Evolutionary conservation across 345 rosid species (phyloP), one percentile per base, ranked within the genome.

Genomic region (Linum tenue): DNA sequence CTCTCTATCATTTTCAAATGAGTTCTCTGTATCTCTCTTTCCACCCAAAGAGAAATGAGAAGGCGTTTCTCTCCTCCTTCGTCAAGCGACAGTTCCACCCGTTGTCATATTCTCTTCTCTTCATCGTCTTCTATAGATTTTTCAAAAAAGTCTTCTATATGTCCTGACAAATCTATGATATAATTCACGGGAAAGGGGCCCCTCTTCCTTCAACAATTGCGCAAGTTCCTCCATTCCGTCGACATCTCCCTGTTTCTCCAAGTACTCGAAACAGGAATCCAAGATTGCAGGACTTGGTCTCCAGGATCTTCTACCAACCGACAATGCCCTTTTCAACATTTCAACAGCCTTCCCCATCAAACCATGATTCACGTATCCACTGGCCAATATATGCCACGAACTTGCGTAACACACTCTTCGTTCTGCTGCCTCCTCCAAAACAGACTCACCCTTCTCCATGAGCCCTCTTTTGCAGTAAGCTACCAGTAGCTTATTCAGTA

Each of bases 281-380:
- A 77, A 62, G 5, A 16, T 14, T 5, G 2, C 2, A 3, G 66
- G 31, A n/a, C 5, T 10, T 9, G 80, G 75, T 40, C 4, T 60
- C 77, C 77, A 77, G 7, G 55, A 63, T 35, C 11, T 35, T 50
- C 62, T 56, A 14, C 57, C 62, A 16, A 65, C 62, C 41, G 59
- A 58, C 14, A 69, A 1, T 10, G 75, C 72, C 39, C 43, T 74
- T 55, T 71, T 78, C 66, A 77, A 59, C 73, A 68, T 70, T 62
- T 73, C 78, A 9, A 71, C 69, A 15, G 75, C 71, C 73, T 73
- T 68, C 39, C 67, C 16, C 73, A 70, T 73, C 65, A 62, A 73
- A 62, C 63, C 63, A 1, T 62, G 56, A 7, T 55, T 38, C 44
- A 15, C 3, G 56, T 71, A 74, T 40, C 76, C 78, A 8, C 0